phyloP scores from a whole-genome alignment of 2,329 filamentous ascomycete genomes.

The Scorias spongiosa region DNA sequence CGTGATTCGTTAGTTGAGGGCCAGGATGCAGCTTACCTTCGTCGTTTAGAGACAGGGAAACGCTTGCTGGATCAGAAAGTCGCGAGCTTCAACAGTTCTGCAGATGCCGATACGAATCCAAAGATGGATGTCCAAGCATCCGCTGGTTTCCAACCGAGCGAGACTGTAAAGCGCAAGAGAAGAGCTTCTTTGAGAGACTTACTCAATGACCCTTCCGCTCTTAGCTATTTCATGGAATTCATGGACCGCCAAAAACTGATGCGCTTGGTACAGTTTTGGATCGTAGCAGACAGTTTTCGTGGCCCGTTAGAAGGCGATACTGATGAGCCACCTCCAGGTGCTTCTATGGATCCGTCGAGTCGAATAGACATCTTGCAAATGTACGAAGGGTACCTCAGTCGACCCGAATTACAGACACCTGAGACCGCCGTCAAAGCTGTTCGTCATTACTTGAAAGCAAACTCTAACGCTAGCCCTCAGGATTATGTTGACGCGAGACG shows the following conservation, averaged over 20 bases:
- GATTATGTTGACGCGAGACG: constrained; percentile 75
- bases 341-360: constrained; percentile 54
- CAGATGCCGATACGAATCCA: constrained; percentile 26
- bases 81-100: constrained; percentile 57
- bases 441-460: constrained; percentile 62
- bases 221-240: constrained; percentile 99
- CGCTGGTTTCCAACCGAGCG: constrained; percentile 2
- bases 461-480: constrained; percentile 56
- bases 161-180: constrained; percentile 49
- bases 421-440: constrained; percentile 55
- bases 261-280: constrained; percentile 91
- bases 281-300: constrained; percentile 90
- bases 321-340: constrained; percentile 40
- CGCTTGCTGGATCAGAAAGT: constrained; percentile 81
- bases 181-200: constrained; percentile 67
- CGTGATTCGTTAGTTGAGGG: constrained; percentile 63
- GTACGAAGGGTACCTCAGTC: constrained; percentile 73
- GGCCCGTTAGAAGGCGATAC: constrained; percentile 83
- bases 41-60: constrained; percentile 87
- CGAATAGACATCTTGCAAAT: constrained; percentile 81
- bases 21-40: constrained; percentile 73
- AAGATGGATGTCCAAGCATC: constrained; percentile 26
- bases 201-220: constrained; percentile 73
- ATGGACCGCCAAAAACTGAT: constrained; percentile 91
- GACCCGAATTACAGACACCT: constrained; percentile 64